Percentiles rank a stretch among this genome's conserved stretches.
Conservation (phyloP, 805 yeast genomes). For the Saccharomycopsis guyanensis region DNA sequence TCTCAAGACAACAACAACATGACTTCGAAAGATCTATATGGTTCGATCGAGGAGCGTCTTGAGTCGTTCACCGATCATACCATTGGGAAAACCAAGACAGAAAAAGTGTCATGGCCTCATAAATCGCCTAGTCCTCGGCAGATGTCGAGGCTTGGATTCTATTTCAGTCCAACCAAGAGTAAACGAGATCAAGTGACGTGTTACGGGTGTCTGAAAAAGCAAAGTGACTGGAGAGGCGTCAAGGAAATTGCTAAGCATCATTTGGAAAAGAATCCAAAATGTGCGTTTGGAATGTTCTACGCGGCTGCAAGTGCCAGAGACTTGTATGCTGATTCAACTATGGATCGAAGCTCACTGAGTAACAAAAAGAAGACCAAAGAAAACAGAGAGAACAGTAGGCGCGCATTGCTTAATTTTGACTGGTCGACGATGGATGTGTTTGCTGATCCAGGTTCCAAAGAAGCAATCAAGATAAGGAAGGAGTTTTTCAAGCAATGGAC, state of each 20-base stretch:
- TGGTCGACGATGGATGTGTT: conserved; percentile 24
- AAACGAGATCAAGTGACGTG: conserved; percentile 51
- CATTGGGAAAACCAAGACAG: conserved; percentile 19
- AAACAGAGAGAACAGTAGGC: neutral
- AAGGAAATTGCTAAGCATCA: conserved; percentile 48
- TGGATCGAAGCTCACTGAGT: conserved; percentile 25
- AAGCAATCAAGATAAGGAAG: conserved; percentile 29
- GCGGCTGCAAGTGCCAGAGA: conserved; percentile 22
- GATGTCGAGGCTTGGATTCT: conserved; percentile 57
- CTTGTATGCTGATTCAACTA: conserved; percentile 16
- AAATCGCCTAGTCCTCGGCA: conserved; percentile 26
- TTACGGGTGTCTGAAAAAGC: conserved; percentile 43
- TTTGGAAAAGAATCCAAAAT: conserved; percentile 27
- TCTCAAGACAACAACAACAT: too few species aligned
- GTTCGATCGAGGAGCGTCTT: conserved; percentile 3
- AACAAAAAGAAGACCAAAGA: conserved; percentile 13
- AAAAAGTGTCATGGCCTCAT: conserved; percentile 25
- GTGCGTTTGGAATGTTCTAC: conserved; percentile 29
- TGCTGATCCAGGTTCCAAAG: conserved; percentile 29
- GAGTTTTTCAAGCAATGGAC: conserved; percentile 40
- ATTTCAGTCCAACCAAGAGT: conserved; percentile 46
- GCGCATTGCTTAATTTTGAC: conserved; percentile 18
- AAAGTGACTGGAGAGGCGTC: conserved; percentile 49
- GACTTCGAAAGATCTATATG: neutral
- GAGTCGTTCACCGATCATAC: conserved; percentile 7